Evolutionary conservation across 352 stramenopile species (phyloP), one percentile per base, ranked within the genome.

Genomic region (Pythium chondricola): DNA sequence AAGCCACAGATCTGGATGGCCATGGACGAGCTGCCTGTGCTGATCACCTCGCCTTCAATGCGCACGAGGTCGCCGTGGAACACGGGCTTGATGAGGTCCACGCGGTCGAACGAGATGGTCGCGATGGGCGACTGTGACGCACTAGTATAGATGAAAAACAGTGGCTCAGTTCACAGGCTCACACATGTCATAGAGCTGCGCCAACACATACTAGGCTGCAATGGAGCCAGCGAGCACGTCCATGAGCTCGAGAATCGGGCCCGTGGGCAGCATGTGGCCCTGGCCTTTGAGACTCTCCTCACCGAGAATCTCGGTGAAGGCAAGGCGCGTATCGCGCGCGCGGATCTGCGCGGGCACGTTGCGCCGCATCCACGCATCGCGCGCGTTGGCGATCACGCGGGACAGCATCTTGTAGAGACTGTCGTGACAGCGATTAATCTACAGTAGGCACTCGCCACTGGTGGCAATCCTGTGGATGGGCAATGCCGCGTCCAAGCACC

Each of bases 231-330:
- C 63, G 11, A 71, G 36, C 22, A 67, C 56, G 45, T 71, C 58
- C 50, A 71, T 71, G 24, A 56, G 52, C 46, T 71, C 48, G 10
- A 71, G 48, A 39, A 71, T 67, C 11, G 55, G 51, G 5, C 63
- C 63, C 37, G 58, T 53, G 44, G 51, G 52, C 17, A 71, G 35
- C 48, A 62, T 55, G 27, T 61, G 43, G 25, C 63, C 58, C 27
- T 63, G 43, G 14, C 65, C 52, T 22, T 60, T 56, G 20, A 69
- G 44, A 27, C 47, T 59, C 36, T 69, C 54, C 26, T 71, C 59
- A 22, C 63, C 63, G 4, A 78, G 35, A 41, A 68, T 68, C 27
- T 75, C 68, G 6, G 62, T 58, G 56, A 71, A 75, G 6, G 65
- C 60, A 43, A 70, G 26, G 17, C 68, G 68, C 24, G 59, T 67